A percentile compares a stretch with the other conserved stretches of the same genome.
Evolutionary conservation across 1,284 basidiomycete species (phyloP).

Genomic region (Phylloporus sp.): DNA sequence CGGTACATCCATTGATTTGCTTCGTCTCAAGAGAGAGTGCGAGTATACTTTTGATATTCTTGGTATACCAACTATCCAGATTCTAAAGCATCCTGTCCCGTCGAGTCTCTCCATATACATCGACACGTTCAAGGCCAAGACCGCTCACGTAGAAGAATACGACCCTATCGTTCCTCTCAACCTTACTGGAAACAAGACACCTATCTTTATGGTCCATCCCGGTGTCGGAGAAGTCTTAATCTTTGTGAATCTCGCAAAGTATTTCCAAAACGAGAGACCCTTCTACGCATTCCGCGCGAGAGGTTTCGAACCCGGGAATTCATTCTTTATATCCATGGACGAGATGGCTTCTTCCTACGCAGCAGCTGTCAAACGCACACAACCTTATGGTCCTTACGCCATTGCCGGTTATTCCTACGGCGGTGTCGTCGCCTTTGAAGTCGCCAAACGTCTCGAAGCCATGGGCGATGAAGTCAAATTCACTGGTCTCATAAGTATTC

Average conservation of each 20-base stretch:
- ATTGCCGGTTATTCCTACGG: constrained; percentile 57
- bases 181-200: constrained; percentile 46
- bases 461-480: constrained; percentile 47
- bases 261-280: constrained; percentile 46
- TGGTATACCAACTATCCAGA: constrained; percentile 47
- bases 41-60: constrained; percentile 42
- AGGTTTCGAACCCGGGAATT: constrained; percentile 48
- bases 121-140: constrained; percentile 23
- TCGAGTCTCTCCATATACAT: constrained; percentile 39
- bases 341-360: constrained; percentile 52
- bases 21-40: constrained; percentile 40
- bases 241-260: constrained; percentile 49
- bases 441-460: constrained; percentile 47
- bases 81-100: constrained; percentile 47
- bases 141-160: constrained; percentile 28
- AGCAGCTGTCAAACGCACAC: constrained; percentile 42
- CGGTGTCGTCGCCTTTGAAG: constrained; percentile 53
- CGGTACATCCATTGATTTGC: constrained; percentile 39
- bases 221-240: constrained; percentile 52
- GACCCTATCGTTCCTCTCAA: constrained; percentile 46
- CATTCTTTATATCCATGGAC: constrained; percentile 44
- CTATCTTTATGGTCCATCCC: constrained; percentile 52
- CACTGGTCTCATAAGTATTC: constrained; percentile 49
- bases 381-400: constrained; percentile 51
- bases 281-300: constrained; percentile 51